Conservation (phyloP, 208 protist species). For the Trypanosomatidae sp. region DNA sequence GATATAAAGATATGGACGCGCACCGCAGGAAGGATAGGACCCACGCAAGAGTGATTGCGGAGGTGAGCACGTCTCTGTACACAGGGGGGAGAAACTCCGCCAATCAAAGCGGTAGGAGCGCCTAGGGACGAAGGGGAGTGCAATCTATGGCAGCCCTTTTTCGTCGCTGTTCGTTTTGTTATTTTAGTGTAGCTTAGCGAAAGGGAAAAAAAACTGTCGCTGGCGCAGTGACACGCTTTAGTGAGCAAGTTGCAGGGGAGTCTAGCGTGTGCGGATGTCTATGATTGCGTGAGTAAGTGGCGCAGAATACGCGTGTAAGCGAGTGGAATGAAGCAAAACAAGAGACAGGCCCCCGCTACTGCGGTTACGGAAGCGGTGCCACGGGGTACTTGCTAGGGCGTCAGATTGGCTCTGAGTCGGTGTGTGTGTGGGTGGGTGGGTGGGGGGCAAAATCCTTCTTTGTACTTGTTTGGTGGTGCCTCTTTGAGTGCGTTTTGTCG, state of each 20-base stretch:
- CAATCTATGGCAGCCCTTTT: background rate
- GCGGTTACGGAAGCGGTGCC: background rate
- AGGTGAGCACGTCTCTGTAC: background rate
- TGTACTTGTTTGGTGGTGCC: background rate
- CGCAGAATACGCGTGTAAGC: background rate
- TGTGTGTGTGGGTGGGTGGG: background rate
- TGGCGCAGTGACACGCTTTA: background rate
- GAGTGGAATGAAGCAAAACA: background rate
- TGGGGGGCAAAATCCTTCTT: background rate
- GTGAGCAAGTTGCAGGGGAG: background rate
- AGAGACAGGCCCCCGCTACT: background rate
- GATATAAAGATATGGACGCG: background rate
- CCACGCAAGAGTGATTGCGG: too few species aligned
- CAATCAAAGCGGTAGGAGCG: background rate
- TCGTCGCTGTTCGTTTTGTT: background rate
- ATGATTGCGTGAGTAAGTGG: background rate
- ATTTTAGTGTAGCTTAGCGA: conserved; percentile 5
- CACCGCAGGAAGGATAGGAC: background rate
- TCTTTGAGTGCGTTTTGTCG: background rate
- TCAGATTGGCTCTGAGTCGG: background rate
- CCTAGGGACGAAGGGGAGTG: background rate
- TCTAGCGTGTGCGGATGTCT: background rate
- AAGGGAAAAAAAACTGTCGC: conserved; percentile 16
- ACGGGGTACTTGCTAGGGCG: background rate
- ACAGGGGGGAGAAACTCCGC: too few species aligned